Percentiles rank a stretch among this genome's conserved stretches.
Conservation (phyloP, 345 rosid species). For the Melaleuca alternifolia region DNA sequence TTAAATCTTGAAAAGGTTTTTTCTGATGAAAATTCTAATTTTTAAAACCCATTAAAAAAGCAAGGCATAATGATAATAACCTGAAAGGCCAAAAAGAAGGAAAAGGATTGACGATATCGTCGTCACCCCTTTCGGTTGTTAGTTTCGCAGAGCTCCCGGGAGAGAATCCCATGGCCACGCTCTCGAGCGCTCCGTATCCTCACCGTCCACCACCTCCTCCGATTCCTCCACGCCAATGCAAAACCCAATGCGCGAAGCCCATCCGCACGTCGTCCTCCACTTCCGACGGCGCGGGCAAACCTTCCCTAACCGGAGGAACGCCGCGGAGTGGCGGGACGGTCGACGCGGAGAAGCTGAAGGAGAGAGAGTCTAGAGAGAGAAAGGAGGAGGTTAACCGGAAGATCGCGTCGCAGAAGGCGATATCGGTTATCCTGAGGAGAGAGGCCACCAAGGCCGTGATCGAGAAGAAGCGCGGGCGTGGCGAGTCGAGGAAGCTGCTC, state of each 20-base stretch:
- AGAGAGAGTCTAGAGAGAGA: slow-evolving; percentile 34
- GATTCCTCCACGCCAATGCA: background rate
- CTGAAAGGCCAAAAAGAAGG: background rate
- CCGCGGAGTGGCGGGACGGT: slow-evolving; percentile 14
- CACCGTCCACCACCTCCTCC: background rate
- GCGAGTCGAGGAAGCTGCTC: slow-evolving; percentile 60
- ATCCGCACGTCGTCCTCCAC: background rate
- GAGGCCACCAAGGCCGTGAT: slow-evolving; percentile 77
- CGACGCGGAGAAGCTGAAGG: slow-evolving; percentile 25
- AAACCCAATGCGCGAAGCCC: background rate
- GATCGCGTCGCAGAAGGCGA: slow-evolving; percentile 72
- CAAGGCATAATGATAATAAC: background rate
- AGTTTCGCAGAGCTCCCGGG: background rate
- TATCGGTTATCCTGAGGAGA: slow-evolving; percentile 62
- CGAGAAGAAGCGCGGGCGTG: slow-evolving; percentile 64
- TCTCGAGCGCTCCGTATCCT: slow-evolving; percentile 6
- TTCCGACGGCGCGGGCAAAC: background rate
- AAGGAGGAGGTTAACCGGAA: slow-evolving; percentile 50
- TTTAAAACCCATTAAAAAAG: background rate
- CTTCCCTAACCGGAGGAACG: slow-evolving; percentile 1
- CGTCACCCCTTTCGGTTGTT: background rate
- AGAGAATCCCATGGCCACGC: slow-evolving; percentile 17
- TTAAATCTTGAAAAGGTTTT: background rate
- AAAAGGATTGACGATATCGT: background rate
- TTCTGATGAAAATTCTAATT: rapidly evolving